Evolutionary conservation across 345 rosid species (phyloP).

Genomic region (Aethionema arabicum): DNA sequence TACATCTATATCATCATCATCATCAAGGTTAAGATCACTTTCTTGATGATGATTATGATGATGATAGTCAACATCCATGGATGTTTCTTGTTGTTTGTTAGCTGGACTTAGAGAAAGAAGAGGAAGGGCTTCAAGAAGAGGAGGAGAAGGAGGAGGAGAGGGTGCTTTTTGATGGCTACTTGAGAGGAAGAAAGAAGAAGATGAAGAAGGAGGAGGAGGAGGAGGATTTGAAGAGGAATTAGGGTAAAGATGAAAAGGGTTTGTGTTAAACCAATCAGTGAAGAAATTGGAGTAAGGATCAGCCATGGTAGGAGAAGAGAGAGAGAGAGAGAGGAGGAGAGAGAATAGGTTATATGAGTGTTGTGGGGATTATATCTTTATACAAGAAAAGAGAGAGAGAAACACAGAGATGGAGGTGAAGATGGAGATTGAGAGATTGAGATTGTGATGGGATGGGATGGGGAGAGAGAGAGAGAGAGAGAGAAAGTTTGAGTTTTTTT

Average conservation of each 20-base stretch:
- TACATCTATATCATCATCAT: conserved; percentile 44
- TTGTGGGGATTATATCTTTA: conserved; percentile 59
- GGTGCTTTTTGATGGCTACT: conserved; percentile 32
- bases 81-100: conserved; percentile 41
- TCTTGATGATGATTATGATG: conserved; percentile 33
- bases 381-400: conserved; percentile 40
- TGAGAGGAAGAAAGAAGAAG: conserved; percentile 25
- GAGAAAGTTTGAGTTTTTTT: not conserved
- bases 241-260: conserved; percentile 47
- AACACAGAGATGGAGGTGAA: conserved; percentile 48
- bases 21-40: conserved; percentile 36
- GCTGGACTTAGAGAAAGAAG: conserved; percentile 71
- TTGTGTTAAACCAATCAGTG: conserved; percentile 53
- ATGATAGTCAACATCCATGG: conserved; percentile 42
- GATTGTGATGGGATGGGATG: conserved; percentile 38
- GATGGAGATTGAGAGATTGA: conserved; percentile 44
- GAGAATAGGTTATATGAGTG: conserved; percentile 37
- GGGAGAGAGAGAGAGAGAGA: conserved; percentile 3
- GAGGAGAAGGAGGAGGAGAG: conserved; percentile 73
- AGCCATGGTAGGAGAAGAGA: conserved; percentile 54
- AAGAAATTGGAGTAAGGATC: conserved; percentile 83
- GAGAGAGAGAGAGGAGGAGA: conserved; percentile 10
- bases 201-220: conserved; percentile 26
- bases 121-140: conserved; percentile 83
- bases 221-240: conserved; percentile 39